Conservation (phyloP, 2,329 filamentous ascomycete species). For the Paracoccidioides lutzii region DNA sequence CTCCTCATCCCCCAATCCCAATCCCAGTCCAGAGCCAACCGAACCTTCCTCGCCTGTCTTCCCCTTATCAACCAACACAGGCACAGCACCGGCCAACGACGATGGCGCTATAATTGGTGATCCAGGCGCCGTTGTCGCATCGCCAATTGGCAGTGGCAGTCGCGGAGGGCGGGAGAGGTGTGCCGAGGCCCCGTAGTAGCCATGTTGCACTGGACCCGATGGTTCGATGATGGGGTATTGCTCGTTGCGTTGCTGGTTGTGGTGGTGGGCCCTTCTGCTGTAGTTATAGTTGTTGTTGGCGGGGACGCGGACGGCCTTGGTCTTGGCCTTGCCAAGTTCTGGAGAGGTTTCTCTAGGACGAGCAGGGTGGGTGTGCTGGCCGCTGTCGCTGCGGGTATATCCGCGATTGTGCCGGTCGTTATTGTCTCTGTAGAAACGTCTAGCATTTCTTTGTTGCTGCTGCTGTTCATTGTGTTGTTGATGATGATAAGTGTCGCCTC, state of each 20-base stretch:
- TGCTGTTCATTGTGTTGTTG: slow-evolving; percentile 9
- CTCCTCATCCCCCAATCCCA: slow-evolving; percentile 43
- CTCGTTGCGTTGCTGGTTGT: neutral
- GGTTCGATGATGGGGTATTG: slow-evolving; percentile 21
- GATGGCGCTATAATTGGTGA: slow-evolving; percentile 73
- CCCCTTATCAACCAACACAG: slow-evolving; percentile 14
- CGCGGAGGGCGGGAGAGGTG: slow-evolving; percentile 56
- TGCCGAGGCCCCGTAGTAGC: slow-evolving; percentile 31
- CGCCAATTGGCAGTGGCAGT: slow-evolving; percentile 82
- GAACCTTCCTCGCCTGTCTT: slow-evolving; percentile 23
- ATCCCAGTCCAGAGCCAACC: slow-evolving; percentile 16
- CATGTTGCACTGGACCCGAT: slow-evolving; percentile 37
- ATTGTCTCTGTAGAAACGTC: slow-evolving; percentile 7
- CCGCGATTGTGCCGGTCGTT: slow-evolving; percentile 4
- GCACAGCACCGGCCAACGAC: slow-evolving; percentile 2
- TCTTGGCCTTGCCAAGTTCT: slow-evolving; percentile 27
- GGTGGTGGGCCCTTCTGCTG: neutral
- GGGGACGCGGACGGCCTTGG: slow-evolving; percentile 30
- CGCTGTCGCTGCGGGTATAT: neutral
- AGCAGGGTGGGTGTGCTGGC: too few relatives aligned
- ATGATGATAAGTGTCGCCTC: slow-evolving; percentile 5
- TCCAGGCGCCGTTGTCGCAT: slow-evolving; percentile 77
- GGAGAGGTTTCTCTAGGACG: slow-evolving; percentile 9
- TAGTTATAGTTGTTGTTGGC: neutral
- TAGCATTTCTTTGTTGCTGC: slow-evolving; percentile 10